These are phyloP conservation scores for Dichotomocladium elegans DNA, from an alignment of 371 early-diverging fungal species.

Conservation along the genomic window DNA sequence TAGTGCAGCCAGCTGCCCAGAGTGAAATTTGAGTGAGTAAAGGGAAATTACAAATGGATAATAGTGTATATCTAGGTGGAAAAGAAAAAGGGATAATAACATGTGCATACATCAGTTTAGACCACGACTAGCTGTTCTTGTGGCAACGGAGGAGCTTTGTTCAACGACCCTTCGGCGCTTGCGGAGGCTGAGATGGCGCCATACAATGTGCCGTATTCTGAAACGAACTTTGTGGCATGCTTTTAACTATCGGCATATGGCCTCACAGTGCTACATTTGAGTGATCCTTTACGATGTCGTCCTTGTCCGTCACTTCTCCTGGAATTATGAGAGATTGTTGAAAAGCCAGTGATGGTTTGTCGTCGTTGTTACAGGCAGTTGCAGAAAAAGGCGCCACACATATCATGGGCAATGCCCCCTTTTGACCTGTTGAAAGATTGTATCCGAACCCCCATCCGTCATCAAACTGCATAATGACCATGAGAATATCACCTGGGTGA, in stretches of 20 bases:
- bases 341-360: not conserved
- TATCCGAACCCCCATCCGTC: slow-evolving; percentile 75
- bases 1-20: no score
- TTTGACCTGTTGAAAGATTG: slow-evolving; percentile 61
- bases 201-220: no score
- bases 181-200: no score
- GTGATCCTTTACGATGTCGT: not conserved
- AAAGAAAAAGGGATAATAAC: no score
- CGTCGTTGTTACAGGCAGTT: slow-evolving; percentile 10
- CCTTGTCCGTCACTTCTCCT: no score
- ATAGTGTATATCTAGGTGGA: no score
- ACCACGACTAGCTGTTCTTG: no score
- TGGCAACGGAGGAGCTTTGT: no score
- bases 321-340: not conserved
- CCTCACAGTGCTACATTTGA: not conserved
- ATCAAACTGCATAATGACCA: slow-evolving; percentile 55
- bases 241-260: not conserved
- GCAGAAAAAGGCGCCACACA: slow-evolving; percentile 51
- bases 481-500: slow-evolving; percentile 62
- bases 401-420: slow-evolving; percentile 72
- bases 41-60: no score
- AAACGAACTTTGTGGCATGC: not conserved
- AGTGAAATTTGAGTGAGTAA: no score
- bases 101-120: no score
- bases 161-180: no score